Evolutionary conservation across 257 asterid species (phyloP).

Genomic region (Solanum lycopersicoides): DNA sequence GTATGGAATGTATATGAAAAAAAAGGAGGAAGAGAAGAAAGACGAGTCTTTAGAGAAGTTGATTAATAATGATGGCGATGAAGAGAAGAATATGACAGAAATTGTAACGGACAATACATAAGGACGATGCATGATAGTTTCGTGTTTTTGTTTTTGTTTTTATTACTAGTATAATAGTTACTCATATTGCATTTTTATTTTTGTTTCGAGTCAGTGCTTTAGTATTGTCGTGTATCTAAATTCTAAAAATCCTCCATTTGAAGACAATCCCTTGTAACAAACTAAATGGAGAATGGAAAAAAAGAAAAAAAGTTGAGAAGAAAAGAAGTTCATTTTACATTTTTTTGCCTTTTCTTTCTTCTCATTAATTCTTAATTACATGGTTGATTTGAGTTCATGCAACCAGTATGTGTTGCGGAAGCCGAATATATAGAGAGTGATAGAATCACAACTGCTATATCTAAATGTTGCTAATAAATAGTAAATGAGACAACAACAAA

Average conservation of each 20-base stretch:
- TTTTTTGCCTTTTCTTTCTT: neutral
- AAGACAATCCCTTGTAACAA: neutral
- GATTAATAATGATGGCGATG: neutral
- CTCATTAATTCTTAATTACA: neutral
- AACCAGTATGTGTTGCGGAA: too few species aligned
- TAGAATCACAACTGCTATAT: too few species aligned
- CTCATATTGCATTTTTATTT: neutral
- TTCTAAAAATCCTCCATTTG: neutral
- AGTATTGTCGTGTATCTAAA: neutral
- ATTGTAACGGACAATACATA: neutral
- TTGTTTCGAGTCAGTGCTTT: neutral
- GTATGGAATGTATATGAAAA: slow-evolving; percentile 31
- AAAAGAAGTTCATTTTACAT: neutral
- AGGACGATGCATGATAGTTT: neutral
- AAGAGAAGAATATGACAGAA: slow-evolving; percentile 6
- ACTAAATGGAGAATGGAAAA: neutral
- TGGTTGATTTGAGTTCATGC: neutral
- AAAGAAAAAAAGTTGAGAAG: neutral
- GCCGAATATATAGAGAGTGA: too few species aligned
- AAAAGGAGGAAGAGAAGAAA: neutral
- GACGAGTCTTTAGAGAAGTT: neutral
- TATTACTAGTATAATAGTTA: neutral
- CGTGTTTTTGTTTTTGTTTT: neutral
- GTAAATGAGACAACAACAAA: too few species aligned
- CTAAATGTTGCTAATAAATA: too few species aligned